Evolutionary conservation across 1,139 yeast genomes (phyloP).

Genomic region (Torulaspora pretoriensis): DNA sequence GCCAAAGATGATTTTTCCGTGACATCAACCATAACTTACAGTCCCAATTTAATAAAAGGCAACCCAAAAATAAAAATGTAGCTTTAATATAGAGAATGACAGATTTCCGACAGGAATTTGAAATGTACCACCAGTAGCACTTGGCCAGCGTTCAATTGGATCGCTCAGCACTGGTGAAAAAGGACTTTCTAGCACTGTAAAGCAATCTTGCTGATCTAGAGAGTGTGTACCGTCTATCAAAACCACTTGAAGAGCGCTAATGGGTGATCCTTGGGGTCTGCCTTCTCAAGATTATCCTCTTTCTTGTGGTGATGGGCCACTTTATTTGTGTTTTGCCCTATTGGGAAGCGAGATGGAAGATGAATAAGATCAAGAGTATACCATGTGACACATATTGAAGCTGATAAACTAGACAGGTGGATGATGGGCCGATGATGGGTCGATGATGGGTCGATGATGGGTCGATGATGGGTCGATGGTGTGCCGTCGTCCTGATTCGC

Average conservation of each 20-base stretch:
- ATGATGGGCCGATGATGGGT: too few species aligned
- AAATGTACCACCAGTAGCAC: neutral
- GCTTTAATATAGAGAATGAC: neutral
- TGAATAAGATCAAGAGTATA: too few species aligned
- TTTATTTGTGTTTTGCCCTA: constrained; percentile 9
- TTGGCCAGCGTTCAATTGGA: neutral
- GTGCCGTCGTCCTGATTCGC: too few species aligned
- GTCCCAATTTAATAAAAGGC: too few species aligned
- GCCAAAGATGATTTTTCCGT: constrained; percentile 14
- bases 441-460: too few species aligned
- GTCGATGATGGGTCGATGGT: too few species aligned
- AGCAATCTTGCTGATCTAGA: neutral
- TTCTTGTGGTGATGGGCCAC: constrained; percentile 12
- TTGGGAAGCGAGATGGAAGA: constrained; percentile 8
- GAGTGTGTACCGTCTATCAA: neutral
- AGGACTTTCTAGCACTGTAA: neutral
- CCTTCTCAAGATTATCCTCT: neutral
- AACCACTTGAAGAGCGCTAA: neutral
- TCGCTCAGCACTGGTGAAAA: neutral
- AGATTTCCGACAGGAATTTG: neutral
- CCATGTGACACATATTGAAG: constrained; percentile 1
- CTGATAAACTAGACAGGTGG: too few species aligned
- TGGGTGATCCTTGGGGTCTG: neutral
- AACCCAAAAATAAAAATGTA: neutral
- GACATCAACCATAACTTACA: constrained; percentile 11